A percentile compares a stretch with the other conserved stretches of the same genome.
phyloP scores from a whole-genome alignment of 371 early-diverging fungal genomes.

The Vairimorpha necatrix region DNA sequence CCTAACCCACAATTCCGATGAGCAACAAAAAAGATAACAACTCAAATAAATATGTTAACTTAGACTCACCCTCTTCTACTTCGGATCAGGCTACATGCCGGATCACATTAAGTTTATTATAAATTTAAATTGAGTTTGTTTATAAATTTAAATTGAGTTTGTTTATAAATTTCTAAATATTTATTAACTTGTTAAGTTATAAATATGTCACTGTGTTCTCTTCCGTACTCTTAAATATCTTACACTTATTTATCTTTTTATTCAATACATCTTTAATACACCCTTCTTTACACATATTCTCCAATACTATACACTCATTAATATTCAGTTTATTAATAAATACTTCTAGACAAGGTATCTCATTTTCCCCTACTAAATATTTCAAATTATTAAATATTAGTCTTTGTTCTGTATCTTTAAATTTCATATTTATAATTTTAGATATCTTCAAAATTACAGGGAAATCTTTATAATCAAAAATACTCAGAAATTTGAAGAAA shows the following conservation, averaged over 20 bases:
- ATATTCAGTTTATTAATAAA: neutral
- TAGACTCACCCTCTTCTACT: too few species aligned
- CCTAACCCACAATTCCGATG: too few species aligned
- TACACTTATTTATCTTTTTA: neutral
- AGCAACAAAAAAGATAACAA: too few species aligned
- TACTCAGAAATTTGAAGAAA: neutral
- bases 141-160: too few species aligned
- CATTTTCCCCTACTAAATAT: neutral
- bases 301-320: conserved; percentile 2
- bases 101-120: too few species aligned
- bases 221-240: neutral
- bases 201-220: neutral
- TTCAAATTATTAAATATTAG: neutral
- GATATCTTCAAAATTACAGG: neutral
- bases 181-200: too few species aligned
- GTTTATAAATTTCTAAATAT: too few species aligned
- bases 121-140: too few species aligned
- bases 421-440: conserved; percentile 7
- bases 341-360: neutral
- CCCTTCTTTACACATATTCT: neutral
- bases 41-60: too few species aligned
- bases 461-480: neutral
- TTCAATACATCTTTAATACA: neutral
- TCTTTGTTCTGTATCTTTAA: neutral
- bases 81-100: too few species aligned